Base-by-base conservation (phyloP, 352 stramenopile genomes). In the Phytophthora tubulina region DNA sequence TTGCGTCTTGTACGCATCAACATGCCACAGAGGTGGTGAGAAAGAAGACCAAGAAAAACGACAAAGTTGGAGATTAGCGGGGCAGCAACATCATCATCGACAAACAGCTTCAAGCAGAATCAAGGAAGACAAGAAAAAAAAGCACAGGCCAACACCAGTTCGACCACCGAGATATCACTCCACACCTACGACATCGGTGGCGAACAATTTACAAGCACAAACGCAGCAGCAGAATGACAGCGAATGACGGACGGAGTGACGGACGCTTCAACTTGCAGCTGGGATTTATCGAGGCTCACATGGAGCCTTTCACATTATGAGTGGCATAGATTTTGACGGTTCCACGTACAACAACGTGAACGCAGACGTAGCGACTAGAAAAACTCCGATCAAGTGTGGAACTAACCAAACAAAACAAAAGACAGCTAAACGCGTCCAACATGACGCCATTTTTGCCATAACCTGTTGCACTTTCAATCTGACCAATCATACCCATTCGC, bases 241-340 rank as follows among this genome's bases (percentile, higher is more conserved):
- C 39, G 14, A 21, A 9, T 35, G 14, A 21, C 21, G 27, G 39
- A 41, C 41, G 44, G 17, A 13, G 15, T 11, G 17, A n/a, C 35
- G 31, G 30, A 51, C 42, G 31, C 46, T 73, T 52, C 33, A 57
- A 44, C 15, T 42, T 57, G 65, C 58, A 45, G 44, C 39, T 45
- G n/a, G 42, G 39, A 57, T 53, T 44, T 57, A 70, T 69, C 49
- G 41, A 48, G 68, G 51, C 42, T 42, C 10, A 13, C 8, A 44
- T 32, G 21, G 21, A 27, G 38, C 49, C 45, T 63, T 72, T 68
- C 49, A 66, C 54, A 45, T 27, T 63, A 67, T 65, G 52, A 70
- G 67, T 63, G 61, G 53, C 61, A 66, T 75, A 65, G 60, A 74
- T 70, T 56, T 64, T 38, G 55, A 66, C 45, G 8, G 52, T 45